A percentile compares a stretch with the other conserved stretches of the same genome.
Conservation (phyloP, 2,329 filamentous ascomycete species). For the Chaetomium strumarium region DNA sequence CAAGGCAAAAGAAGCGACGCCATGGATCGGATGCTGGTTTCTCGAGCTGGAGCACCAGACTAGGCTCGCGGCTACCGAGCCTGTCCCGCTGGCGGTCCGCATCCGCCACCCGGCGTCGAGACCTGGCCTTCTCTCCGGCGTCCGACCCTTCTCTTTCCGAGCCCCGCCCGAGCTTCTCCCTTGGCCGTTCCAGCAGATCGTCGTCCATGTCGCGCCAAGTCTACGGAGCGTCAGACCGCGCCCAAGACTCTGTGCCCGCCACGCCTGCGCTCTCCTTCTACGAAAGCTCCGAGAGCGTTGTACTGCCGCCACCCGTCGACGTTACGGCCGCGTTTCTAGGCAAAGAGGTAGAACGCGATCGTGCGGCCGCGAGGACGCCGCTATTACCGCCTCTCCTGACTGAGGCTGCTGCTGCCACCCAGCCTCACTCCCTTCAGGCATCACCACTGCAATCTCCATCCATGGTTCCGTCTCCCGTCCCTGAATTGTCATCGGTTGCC, state of each 20-base stretch:
- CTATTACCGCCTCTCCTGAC: conserved; percentile 77
- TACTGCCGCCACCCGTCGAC: conserved; percentile 43
- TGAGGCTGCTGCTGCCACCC: conserved; percentile 42
- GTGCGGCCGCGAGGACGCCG: conserved; percentile 67
- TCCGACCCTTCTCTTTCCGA: conserved; percentile 76
- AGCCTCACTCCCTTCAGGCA: conserved; percentile 51
- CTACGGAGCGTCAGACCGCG: conserved; percentile 39
- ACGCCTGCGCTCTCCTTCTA: conserved; percentile 60
- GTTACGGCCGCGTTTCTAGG: conserved; percentile 45
- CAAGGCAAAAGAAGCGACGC: conserved; percentile 51
- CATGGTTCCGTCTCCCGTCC: conserved; percentile 45
- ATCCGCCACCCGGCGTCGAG: conserved; percentile 41
- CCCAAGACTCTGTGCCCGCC: conserved; percentile 50
- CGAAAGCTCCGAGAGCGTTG: conserved; percentile 52
- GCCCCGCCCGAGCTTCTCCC: conserved; percentile 59
- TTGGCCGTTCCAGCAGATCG: conserved; percentile 66
- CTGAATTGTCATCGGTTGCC: conserved; percentile 34
- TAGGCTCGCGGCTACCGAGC: conserved; percentile 56
- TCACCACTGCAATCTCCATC: conserved; percentile 85
- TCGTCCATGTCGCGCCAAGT: conserved; percentile 66
- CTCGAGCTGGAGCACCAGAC: conserved; percentile 56
- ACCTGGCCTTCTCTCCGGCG: conserved; percentile 51
- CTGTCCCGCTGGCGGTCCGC: conserved; percentile 46
- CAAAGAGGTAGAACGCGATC: conserved; percentile 51
- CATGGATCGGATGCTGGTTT: conserved; percentile 53